Conservation (phyloP, 2,329 filamentous ascomycete genomes). For the Chrysosporium queenslandicum region DNA sequence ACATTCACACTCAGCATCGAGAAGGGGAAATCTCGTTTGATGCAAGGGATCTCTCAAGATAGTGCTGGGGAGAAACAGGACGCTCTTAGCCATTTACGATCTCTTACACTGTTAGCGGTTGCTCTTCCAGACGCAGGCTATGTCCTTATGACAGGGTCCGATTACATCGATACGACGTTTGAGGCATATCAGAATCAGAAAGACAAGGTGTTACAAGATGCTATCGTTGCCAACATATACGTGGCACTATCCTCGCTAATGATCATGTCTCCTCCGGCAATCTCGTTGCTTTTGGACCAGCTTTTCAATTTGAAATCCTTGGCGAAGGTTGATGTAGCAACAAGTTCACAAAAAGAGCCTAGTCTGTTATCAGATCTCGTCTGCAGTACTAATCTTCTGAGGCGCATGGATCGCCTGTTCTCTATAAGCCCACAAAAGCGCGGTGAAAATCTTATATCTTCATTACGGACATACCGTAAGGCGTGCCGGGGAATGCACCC, state of each 20-base stretch:
- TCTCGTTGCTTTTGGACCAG: conserved; percentile 69
- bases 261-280: conserved; percentile 56
- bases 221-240: conserved; percentile 63
- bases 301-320: conserved; percentile 68
- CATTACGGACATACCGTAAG: conserved; percentile 32
- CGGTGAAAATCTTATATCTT: conserved; percentile 33
- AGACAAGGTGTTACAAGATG: conserved; percentile 52
- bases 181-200: conserved; percentile 46
- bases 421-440: conserved; percentile 28
- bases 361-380: conserved; percentile 75
- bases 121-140: conserved; percentile 38
- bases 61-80: conserved; percentile 15
- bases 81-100: conserved; percentile 25
- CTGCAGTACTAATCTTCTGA: conserved; percentile 64
- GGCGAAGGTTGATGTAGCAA: conserved; percentile 53
- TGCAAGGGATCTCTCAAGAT: conserved; percentile 23
- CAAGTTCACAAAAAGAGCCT: conserved; percentile 30
- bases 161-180: conserved; percentile 68
- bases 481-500: conserved; percentile 33
- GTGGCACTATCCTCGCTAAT: conserved; percentile 63
- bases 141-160: conserved; percentile 71
- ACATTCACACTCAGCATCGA: conserved; percentile 30
- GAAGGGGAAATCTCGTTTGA: conserved; percentile 28
- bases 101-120: conserved; percentile 33
- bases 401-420: conserved; percentile 32